Base-by-base conservation (phyloP, 352 stramenopile species). In the Phytophthora sp. region DNA sequence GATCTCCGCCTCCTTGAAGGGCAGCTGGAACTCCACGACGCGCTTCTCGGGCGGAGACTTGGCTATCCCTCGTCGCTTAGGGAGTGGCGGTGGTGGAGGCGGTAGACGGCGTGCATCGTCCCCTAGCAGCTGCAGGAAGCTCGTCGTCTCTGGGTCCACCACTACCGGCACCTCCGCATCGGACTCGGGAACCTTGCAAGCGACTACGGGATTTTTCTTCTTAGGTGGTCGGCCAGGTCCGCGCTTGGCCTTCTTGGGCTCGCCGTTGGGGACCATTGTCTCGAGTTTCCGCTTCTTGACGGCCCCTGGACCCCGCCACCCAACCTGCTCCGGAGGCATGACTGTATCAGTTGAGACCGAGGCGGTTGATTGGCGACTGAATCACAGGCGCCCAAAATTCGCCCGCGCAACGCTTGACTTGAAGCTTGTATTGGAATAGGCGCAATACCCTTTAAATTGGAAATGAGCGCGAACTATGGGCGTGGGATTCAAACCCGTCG, bases 1-100 rank as follows among this genome's bases (percentile, higher is more conserved):
- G 42, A 79, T 63, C 44, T 80, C 71, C 0, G 55, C 27, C 30
- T 66, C 63, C 38, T 78, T 79, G 30, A 82, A 82, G 2, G 74
- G 74, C 54, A 82, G 52, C 56, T 79, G 56, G 49, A 82, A 82
- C 30, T 67, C 57, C 20, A 70, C 57, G 7, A 67, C 16, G 35
- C 26, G 45, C 23, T 65, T 69, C 21, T 69, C 44, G 8, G 23
- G 30, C 20, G 33, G 27, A 6, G 26, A 57, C 13, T 68, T 64
- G 18, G 24, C 31, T 9, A 18, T 4, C 8, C 55, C 30, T 2
- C 38, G 39, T 29, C 50, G 50, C 35, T 73, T 76, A 2, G 26
- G 2, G 0, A 69, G 53, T 1, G 33, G n/a, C 8, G 59, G 56
- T 0, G 47, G 55, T 1, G 54, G 56, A 8, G 63, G 59, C 26